A percentile compares a stretch with the other conserved stretches of the same genome.
These are phyloP conservation scores for Zygoascus tannicola DNA, from an alignment of 805 yeast species.

Conservation along the genomic window DNA sequence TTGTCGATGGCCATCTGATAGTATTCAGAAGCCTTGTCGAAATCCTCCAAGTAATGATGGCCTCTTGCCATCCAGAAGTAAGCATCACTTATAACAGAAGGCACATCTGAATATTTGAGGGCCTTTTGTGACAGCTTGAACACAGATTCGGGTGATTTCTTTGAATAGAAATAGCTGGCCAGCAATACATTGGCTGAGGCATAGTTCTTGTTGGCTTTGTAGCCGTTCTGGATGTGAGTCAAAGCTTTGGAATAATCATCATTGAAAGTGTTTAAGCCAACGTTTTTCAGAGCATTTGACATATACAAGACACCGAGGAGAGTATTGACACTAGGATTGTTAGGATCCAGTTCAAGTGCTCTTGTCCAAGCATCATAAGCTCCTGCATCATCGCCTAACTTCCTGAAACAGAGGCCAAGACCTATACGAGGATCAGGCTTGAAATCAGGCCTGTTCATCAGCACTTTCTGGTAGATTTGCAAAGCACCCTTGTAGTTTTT, in stretches of 20 bases:
- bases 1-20: conserved; percentile 56
- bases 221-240: conserved; percentile 33
- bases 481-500: conserved; percentile 66
- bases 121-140: conserved; percentile 47
- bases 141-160: conserved; percentile 49
- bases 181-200: conserved; percentile 57
- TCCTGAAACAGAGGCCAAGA: conserved; percentile 91
- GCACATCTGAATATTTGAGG: conserved; percentile 31
- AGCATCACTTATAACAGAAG: conserved; percentile 49
- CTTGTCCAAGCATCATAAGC: conserved; percentile 82
- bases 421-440: conserved; percentile 93
- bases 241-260: conserved; percentile 52
- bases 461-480: conserved; percentile 72
- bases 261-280: conserved; percentile 41
- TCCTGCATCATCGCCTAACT: conserved; percentile 62
- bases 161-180: conserved; percentile 64
- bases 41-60: conserved; percentile 49
- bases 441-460: conserved; percentile 60
- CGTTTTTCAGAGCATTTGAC: conserved; percentile 53
- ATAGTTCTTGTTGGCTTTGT: conserved; percentile 37
- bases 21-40: conserved; percentile 56
- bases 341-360: conserved; percentile 55
- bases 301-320: conserved; percentile 60
- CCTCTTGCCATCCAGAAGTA: conserved; percentile 83
- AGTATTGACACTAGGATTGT: conserved; percentile 50